Evolutionary conservation across 768 basidiomycete genomes (phyloP), one percentile per base, ranked within the genome.

Genomic region (Lentinus tigrinus): DNA sequence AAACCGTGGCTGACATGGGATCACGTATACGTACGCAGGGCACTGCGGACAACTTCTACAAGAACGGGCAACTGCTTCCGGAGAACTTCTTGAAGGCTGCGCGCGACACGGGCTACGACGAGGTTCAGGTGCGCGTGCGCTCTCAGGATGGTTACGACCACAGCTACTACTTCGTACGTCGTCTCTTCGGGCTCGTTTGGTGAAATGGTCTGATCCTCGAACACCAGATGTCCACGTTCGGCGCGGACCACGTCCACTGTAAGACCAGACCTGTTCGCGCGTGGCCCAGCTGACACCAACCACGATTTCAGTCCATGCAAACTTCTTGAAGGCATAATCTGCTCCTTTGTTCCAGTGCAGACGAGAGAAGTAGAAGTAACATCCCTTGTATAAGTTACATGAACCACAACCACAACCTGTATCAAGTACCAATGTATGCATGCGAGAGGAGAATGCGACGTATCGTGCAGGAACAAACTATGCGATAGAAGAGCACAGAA

Each of bases 201-300:
- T 16, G 3, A 0, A 1, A 44, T 11, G 11, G 14, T 34, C 37
- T 23, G 7, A 52, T 24, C 7, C 17, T 48, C 8, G 42, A 37
- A 39, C 3, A 38, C 8, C 50, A 94, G 93, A 88, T 97, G 43
- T 93, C 94, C 0, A 94, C 92, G 3, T 96, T 96, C 68, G 88
- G 85, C 17, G 78, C 87, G 11, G 95, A 95, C 64, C 96, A 99
- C 67, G 79, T 98, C 62, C 88, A 87, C 52, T 98, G 92, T 92
- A 62, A 73, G 89, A 75, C 46, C 24, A 11, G 9, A 7, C 52
- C 53, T 39, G 14, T 48, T 61, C 53, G 62, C 69, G 50, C 60
- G 67, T 24, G 61, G 51, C 8, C 63, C 65, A 36, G 26, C 13
- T 1, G 39, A 34, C 60, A 53, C 58, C 61, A 61, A 51, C 63